Base-by-base conservation (phyloP, 2,329 filamentous ascomycete genomes). In the Fusarium musae region DNA sequence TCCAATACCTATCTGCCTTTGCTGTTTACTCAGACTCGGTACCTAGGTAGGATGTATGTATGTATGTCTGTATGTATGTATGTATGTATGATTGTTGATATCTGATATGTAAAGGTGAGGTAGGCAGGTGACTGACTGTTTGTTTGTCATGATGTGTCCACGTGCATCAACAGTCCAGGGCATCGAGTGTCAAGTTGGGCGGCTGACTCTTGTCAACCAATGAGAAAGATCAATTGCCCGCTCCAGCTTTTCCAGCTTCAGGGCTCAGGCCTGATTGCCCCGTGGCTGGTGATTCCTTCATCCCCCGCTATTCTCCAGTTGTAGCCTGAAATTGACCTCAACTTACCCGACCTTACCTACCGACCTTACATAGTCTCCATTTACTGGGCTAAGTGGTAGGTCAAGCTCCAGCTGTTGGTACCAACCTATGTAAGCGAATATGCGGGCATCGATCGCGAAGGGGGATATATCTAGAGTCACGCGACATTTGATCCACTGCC, bases 121-220 rank as follows among this genome's bases (percentile, higher is more conserved):
- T 26, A 12, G 47, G n/a, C 64, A 69, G 42, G 60, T 72, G 65
- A 73, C 62, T 37, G 36, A 37, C 36, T 34, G 34, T 8, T 6
- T 40, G 49, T 43, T 26, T 72, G 64, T 49, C 32, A 46, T 42
- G 40, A 52, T 60, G 54, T n/a, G 60, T 66, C 66, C 70, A 60
- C 60, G 60, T 73, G 66, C 70, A 62, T 63, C 42, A 19, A 52
- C 59, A 67, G 57, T 42, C 63, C 63, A 65, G 53, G 63, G 30
- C 62, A 44, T 46, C 23, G 26, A 50, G 44, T 30, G 30, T 59
- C 37, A 58, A 68, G 23, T 59, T 63, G 68, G 37, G 66, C 66
- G 66, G 66, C 66, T 73, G 70, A 73, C 70, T 68, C 58, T 43
- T 40, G 16, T 16, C 13, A 19, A 15, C 70, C 70, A 73, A 73